Evolutionary conservation across 208 protist species (phyloP).

Genomic region (Naegleria fowleri): DNA sequence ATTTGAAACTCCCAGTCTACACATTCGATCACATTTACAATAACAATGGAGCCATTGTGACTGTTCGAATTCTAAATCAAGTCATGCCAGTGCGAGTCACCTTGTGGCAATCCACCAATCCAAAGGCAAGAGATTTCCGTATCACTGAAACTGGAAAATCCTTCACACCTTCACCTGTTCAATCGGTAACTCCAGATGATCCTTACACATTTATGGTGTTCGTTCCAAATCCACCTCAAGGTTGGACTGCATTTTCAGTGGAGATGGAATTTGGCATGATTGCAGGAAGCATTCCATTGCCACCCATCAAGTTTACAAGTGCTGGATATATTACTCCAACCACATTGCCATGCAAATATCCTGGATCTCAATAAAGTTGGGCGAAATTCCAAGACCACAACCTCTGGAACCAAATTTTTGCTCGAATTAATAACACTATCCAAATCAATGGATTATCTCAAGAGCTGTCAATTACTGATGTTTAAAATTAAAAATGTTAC

Average conservation of each 20-base stretch:
- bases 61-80: background rate
- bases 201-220: background rate
- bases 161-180: background rate
- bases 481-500: too few relatives aligned
- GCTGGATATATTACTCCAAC: background rate
- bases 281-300: background rate
- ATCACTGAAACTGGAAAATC: background rate
- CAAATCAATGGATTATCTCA: too few relatives aligned
- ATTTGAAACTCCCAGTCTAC: background rate
- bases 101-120: background rate
- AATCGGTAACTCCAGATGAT: background rate
- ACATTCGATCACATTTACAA: background rate
- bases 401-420: too few relatives aligned
- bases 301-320: background rate
- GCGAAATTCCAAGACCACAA: too few relatives aligned
- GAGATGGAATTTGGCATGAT: background rate
- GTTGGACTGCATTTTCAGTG: background rate
- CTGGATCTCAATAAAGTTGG: background rate
- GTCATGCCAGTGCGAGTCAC: background rate
- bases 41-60: background rate
- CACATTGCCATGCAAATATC: background rate
- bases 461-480: too few relatives aligned
- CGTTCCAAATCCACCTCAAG: background rate
- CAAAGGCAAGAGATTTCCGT: background rate
- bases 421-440: too few relatives aligned